Base-by-base conservation (phyloP, 177 flowering plant species). In the Vitis hybrid region DNA sequence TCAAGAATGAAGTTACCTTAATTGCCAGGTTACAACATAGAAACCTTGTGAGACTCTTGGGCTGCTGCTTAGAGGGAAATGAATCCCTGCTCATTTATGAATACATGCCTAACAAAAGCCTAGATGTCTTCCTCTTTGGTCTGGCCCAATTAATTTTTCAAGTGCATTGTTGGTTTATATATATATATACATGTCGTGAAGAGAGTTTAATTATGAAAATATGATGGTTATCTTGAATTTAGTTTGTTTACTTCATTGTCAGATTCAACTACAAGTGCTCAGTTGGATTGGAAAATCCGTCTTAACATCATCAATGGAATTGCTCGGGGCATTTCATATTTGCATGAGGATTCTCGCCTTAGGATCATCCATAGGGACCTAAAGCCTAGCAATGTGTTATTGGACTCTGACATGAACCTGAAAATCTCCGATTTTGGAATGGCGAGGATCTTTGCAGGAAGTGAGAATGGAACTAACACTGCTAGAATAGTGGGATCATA, bases 111-210 rank as follows among this genome's bases (percentile, higher is more conserved):
- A 78, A 78, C 46, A 56, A 30, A 52, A 80, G 76, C 62, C 73
- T 76, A 4, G 80, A 80, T 59, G 5, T 19, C 18, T 46, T 55
- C 27, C 52, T 80, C 3, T 80, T 80, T 52, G 82, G 82, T 80
- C 24, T 54, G 58, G 12, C 18, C 15, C 5, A 4, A 49, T 79
- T 4, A 59, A 9, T 1, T 24, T 24, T 24, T 24, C 27, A 2
- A 24, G 27, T 24, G 27, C 27, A 24, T 24, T 24, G 27, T 24
- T 24, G 27, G 27, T 24, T 24, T n/a, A n/a, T 24, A 24, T 24
- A 24, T 24, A 24, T 24, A 24, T 24, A 0, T 24, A 24, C 27
- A 24, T 24, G 27, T 24, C 27, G 27, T 24, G 27, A 24, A 24
- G 27, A 24, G 27, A 24, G 27, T 24, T 24, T 24, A 24, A 24